Conservation (phyloP, 78 protist species). For the Diacronema lutheri region DNA sequence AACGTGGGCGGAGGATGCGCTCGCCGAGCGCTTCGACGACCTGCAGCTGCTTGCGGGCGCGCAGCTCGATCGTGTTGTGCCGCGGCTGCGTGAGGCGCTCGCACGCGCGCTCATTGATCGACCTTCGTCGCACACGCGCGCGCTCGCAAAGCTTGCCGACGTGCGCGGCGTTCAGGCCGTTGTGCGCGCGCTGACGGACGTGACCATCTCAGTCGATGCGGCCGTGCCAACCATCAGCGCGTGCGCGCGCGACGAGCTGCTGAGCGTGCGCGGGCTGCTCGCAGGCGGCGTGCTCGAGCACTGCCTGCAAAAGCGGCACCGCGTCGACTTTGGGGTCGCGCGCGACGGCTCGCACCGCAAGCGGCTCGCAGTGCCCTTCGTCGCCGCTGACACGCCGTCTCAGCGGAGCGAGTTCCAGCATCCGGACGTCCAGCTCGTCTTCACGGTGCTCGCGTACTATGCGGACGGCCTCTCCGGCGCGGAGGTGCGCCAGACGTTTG, state of each 20-base stretch:
- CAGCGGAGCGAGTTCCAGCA: conserved; percentile 19
- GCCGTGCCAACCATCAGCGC: no score
- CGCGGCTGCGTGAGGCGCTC: background rate
- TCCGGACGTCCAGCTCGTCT: background rate
- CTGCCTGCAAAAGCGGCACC: background rate
- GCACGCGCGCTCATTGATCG: background rate
- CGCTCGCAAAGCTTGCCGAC: no score
- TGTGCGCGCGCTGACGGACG: no score
- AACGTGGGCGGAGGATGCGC: no score
- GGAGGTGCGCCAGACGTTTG: background rate
- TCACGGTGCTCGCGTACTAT: conserved; percentile 27
- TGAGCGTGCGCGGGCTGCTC: conserved; percentile 16
- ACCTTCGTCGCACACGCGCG: background rate
- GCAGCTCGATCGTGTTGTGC: background rate
- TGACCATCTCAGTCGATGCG: no score
- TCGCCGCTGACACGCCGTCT: conserved; percentile 24
- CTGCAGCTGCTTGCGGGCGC: background rate
- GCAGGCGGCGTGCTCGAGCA: background rate
- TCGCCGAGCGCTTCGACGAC: background rate
- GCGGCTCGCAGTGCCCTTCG: conserved; percentile 27
- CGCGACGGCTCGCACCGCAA: background rate
- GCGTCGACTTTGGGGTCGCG: conserved; percentile 28
- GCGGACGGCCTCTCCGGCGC: background rate
- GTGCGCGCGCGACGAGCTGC: background rate
- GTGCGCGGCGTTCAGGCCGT: no score